Evolutionary conservation across 2,329 filamentous ascomycete genomes (phyloP).

Genomic region (Aspergillus tanneri): DNA sequence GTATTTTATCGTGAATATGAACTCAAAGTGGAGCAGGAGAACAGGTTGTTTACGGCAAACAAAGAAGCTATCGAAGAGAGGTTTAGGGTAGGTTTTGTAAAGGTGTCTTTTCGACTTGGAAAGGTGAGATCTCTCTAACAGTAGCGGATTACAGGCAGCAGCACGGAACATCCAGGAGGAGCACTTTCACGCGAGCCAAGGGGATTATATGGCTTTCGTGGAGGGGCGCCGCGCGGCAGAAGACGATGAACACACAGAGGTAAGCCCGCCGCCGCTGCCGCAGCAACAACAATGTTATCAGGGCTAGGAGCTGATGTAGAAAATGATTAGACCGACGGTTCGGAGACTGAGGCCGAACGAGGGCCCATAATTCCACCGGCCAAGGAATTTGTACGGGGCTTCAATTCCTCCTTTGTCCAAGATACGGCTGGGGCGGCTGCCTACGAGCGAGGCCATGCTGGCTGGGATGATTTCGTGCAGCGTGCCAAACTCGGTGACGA

Average conservation of each 20-base stretch:
- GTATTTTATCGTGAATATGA: slow-evolving; percentile 35
- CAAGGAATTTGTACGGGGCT: slow-evolving; percentile 34
- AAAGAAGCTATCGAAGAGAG: slow-evolving; percentile 34
- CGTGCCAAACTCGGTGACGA: slow-evolving; percentile 40
- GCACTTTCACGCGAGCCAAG: slow-evolving; percentile 40
- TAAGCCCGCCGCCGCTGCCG: slow-evolving; percentile 15
- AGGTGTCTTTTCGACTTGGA: neutral
- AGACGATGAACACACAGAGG: slow-evolving; percentile 45
- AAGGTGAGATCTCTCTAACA: slow-evolving; percentile 2
- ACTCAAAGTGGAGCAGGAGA: slow-evolving; percentile 31
- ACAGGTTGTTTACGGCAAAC: slow-evolving; percentile 31
- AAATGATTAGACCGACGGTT: slow-evolving; percentile 30
- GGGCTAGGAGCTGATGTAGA: slow-evolving; percentile 11
- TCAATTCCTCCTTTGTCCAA: slow-evolving; percentile 37
- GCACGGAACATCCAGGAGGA: slow-evolving; percentile 36
- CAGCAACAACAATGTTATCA: slow-evolving; percentile 9
- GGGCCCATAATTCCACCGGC: slow-evolving; percentile 24
- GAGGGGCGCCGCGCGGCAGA: slow-evolving; percentile 40
- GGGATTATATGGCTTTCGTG: slow-evolving; percentile 41
- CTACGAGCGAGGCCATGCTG: slow-evolving; percentile 35
- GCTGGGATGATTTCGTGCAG: slow-evolving; percentile 44
- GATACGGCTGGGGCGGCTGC: slow-evolving; percentile 34
- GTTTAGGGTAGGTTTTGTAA: slow-evolving; percentile 28
- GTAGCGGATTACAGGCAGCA: slow-evolving; percentile 22
- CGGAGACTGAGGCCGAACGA: slow-evolving; percentile 31